A percentile compares a stretch with the other conserved stretches of the same genome.
These are phyloP conservation scores for Blastocystis sp. DNA, from an alignment of 352 stramenopile species.

Conservation along the genomic window DNA sequence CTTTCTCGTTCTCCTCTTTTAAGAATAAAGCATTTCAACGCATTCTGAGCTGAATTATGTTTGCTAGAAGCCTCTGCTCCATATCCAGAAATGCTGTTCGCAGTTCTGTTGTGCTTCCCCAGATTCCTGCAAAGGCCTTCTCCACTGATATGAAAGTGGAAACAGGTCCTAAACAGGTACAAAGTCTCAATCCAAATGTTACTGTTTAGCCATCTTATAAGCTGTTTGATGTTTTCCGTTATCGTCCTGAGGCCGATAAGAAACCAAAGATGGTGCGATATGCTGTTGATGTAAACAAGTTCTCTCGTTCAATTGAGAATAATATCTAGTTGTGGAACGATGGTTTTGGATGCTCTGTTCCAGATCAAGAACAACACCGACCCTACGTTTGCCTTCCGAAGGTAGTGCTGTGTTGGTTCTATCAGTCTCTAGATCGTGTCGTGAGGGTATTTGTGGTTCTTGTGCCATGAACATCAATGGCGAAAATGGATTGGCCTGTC, in stretches of 20 bases:
- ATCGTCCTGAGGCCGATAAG: conserved; percentile 87
- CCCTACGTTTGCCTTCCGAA: conserved; percentile 93
- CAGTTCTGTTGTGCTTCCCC: not conserved
- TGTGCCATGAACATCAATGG: conserved; percentile 99
- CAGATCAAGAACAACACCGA: conserved; percentile 99
- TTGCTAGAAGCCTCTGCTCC: conserved; percentile 52
- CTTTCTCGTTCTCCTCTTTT: not conserved
- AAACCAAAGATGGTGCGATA: conserved; percentile 93
- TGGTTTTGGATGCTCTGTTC: conserved; percentile 97
- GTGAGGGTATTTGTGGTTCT: conserved; percentile 97
- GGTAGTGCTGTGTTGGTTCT: conserved; percentile 70
- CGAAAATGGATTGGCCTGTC: conserved; percentile 94
- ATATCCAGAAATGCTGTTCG: conserved; percentile 23
- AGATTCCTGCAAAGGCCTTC: conserved; percentile 46
- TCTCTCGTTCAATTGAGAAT: conserved; percentile 12
- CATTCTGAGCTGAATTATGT: conserved; percentile 11
- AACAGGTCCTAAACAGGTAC: not conserved
- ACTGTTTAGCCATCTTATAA: conserved; percentile 73
- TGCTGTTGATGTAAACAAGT: conserved; percentile 93
- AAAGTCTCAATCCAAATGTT: not conserved
- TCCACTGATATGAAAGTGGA: conserved; percentile 42
- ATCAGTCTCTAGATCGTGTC: conserved; percentile 81
- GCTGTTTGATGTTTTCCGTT: conserved; percentile 99
- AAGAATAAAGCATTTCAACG: not conserved
- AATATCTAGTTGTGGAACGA: conserved; percentile 85